These are phyloP conservation scores for Verticillium nubilum DNA, from an alignment of 2,329 filamentous ascomycete genomes.

Conservation along the genomic window DNA sequence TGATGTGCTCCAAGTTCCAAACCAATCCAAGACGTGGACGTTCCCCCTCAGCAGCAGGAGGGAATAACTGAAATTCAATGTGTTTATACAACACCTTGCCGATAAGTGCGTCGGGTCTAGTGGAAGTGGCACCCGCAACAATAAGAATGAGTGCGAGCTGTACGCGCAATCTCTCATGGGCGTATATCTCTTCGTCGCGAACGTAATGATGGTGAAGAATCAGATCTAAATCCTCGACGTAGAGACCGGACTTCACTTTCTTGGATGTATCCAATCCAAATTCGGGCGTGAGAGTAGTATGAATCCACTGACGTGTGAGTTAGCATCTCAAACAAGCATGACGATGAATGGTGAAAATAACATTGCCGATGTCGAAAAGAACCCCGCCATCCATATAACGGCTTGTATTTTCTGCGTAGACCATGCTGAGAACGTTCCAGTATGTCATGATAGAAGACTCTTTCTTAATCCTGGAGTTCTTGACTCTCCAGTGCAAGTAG, in stretches of 20 bases:
- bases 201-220: slow-evolving; percentile 16
- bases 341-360: slow-evolving; percentile 2
- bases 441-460: no score
- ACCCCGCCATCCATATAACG: slow-evolving; percentile 10
- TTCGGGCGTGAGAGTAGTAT: slow-evolving; percentile 4
- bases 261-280: slow-evolving; percentile 14
- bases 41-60: slow-evolving; percentile 8
- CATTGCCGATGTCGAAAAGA: slow-evolving; percentile 15
- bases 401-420: slow-evolving; percentile 10
- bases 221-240: slow-evolving; percentile 15
- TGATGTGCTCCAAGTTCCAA: slow-evolving; percentile 19
- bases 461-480: no score
- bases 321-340: not conserved
- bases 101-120: slow-evolving; percentile 17
- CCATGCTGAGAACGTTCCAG: slow-evolving; percentile 15
- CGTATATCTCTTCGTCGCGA: slow-evolving; percentile 14
- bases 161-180: slow-evolving; percentile 17
- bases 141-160: slow-evolving; percentile 15
- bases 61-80: slow-evolving; percentile 19
- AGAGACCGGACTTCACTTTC: slow-evolving; percentile 16
- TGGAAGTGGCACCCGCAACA: no score
- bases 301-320: slow-evolving; percentile 13
- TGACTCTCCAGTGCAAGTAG: slow-evolving; percentile 13
- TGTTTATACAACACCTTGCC: slow-evolving; percentile 16
- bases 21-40: slow-evolving; percentile 13